These are phyloP conservation scores for Leccinum incarnatum DNA, from an alignment of 768 basidiomycete species.

Conservation along the genomic window DNA sequence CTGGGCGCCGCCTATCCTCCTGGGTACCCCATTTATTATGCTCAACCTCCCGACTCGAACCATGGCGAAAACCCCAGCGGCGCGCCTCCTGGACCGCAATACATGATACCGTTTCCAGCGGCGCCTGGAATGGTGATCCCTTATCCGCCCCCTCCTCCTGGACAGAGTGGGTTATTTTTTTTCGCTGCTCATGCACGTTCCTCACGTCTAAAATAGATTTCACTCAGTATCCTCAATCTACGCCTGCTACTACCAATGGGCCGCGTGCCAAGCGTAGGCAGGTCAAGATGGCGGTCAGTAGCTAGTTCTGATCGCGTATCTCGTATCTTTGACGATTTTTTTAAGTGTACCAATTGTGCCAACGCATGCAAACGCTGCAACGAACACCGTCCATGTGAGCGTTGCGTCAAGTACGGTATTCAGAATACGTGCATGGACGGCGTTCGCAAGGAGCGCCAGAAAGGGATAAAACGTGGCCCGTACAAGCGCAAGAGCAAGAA, in stretches of 20 bases:
- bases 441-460: conserved; percentile 62
- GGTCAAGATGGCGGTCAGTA: conserved; percentile 57
- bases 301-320: neutral
- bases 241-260: conserved; percentile 23
- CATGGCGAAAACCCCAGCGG: conserved; percentile 35
- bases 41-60: conserved; percentile 26
- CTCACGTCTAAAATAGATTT: conserved; percentile 28
- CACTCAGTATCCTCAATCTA: conserved; percentile 29
- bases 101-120: conserved; percentile 38
- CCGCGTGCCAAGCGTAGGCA: conserved; percentile 47
- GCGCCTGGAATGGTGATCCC: conserved; percentile 44
- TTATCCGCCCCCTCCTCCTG: conserved; percentile 39
- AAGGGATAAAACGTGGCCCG: conserved; percentile 55
- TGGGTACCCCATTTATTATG: conserved; percentile 34
- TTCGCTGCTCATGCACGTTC: neutral
- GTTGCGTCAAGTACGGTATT: conserved; percentile 63
- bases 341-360: conserved; percentile 56
- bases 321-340: conserved; percentile 1
- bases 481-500: conserved; percentile 52
- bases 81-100: conserved; percentile 29
- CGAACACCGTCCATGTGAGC: conserved; percentile 58
- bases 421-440: conserved; percentile 57
- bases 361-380: conserved; percentile 57
- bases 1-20: conserved; percentile 31
- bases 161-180: conserved; percentile 31